phyloP scores from a whole-genome alignment of 2,329 filamentous ascomycete genomes.

The Penicillium sp. region DNA sequence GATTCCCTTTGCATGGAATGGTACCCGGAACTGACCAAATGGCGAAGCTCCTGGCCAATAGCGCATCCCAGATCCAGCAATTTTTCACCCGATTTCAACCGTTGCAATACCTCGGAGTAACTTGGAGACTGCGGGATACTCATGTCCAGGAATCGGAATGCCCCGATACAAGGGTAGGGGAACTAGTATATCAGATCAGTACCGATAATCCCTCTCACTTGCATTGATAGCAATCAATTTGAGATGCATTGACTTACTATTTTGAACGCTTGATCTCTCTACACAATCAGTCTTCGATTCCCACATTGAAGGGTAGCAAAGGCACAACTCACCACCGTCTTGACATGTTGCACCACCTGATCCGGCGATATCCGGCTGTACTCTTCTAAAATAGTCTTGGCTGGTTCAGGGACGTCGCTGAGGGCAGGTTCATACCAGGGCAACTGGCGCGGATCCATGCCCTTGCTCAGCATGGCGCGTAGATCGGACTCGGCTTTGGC shows the following conservation, averaged over 20 bases:
- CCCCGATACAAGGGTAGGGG: conserved; percentile 23
- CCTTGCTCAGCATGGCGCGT: conserved; percentile 9
- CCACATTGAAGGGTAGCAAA: not conserved
- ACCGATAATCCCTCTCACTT: not conserved
- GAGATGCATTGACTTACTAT: conserved; percentile 9
- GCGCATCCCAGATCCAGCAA: conserved; percentile 22
- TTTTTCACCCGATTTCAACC: conserved; percentile 18
- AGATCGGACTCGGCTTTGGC: conserved; percentile 13
- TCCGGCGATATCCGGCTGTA: conserved; percentile 17
- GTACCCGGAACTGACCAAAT: conserved; percentile 9
- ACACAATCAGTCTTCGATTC: not conserved
- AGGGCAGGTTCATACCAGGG: conserved; percentile 17
- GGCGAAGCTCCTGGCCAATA: conserved; percentile 22
- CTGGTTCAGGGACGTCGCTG: conserved; percentile 11
- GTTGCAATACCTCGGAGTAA: conserved; percentile 18
- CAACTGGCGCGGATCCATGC: conserved; percentile 8
- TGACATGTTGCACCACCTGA: conserved; percentile 16
- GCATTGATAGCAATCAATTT: not conserved
- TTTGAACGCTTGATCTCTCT: conserved; percentile 19
- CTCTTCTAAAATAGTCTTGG: conserved; percentile 14
- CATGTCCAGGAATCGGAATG: conserved; percentile 21
- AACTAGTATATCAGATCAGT: too few species aligned
- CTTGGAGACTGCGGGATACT: conserved; percentile 16
- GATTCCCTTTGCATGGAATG: not conserved
- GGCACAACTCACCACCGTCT: conserved; percentile 11